phyloP scores from a whole-genome alignment of 805 yeast genomes.

The Candida mattraensis region DNA sequence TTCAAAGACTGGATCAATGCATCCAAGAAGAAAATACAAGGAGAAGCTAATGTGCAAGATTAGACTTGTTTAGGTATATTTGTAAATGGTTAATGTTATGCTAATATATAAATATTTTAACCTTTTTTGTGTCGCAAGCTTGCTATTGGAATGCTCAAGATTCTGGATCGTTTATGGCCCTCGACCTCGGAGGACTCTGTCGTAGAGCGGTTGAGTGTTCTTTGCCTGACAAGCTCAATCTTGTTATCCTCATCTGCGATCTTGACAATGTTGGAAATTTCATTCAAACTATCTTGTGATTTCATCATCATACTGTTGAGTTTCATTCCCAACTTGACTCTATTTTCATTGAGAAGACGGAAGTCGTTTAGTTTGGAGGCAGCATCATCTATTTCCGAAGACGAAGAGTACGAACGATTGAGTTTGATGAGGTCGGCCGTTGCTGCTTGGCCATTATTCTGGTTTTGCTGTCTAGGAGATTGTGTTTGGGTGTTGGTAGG shows the following conservation, averaged over 20 bases:
- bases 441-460: background rate
- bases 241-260: background rate
- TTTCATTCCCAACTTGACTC: constrained; percentile 30
- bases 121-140: constrained; percentile 26
- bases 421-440: background rate
- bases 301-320: constrained; percentile 24
- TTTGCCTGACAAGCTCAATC: constrained; percentile 2
- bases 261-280: constrained; percentile 1
- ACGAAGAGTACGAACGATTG: constrained; percentile 12
- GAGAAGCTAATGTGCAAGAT: background rate
- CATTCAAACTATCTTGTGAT: constrained; percentile 26
- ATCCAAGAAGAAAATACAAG: constrained; percentile 12
- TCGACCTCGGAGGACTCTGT: constrained; percentile 3
- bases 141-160: constrained; percentile 35
- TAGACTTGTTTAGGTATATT: background rate
- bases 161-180: constrained; percentile 20
- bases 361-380: constrained; percentile 30
- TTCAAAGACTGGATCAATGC: constrained; percentile 36
- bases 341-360: constrained; percentile 28
- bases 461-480: constrained; percentile 1
- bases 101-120: constrained; percentile 1
- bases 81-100: constrained; percentile 1
- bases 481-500: constrained; percentile 4
- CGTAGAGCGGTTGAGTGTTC: constrained; percentile 2
- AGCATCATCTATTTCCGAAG: constrained; percentile 28